Base-by-base conservation (phyloP, 116 monocot genomes). In the Cymodocea nodosa region DNA sequence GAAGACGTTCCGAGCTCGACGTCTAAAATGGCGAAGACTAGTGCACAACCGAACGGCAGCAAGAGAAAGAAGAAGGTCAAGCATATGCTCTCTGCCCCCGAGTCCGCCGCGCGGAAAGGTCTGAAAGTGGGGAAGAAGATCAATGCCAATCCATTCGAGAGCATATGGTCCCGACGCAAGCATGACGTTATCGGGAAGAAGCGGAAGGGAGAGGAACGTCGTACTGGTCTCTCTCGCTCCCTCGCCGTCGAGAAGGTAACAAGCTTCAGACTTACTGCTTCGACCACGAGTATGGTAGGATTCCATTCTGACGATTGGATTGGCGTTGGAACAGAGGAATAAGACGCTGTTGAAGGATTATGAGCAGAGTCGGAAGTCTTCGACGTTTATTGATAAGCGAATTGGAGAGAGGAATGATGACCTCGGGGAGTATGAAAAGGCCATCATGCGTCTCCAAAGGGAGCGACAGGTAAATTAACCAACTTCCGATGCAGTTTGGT, bases 321-420 rank as follows among this genome's bases (percentile, higher is more conserved):
- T 52, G 52, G 22, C 49, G 48, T 37, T 24, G 51, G 44, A 50
- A 50, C 84, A 94, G 90, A 85, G 90, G 78, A 83, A 83, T 70
- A 87, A 88, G 53, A 90, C 90, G 11, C 23, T 97, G 51, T 70
- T 85, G 74, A 82, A 82, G 85, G 90, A 97, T 70, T 97, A 83
- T 25, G 82, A 85, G 64, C 70, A 81, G 69, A 85, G 85, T 60
- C 60, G 62, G 37, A 97, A 97, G 73, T 83, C 90, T 24, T 79
- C 95, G 5, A 61, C 62, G 48, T 97, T 97, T 61, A 37, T 85
- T 12, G 90, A 97, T 65, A 83, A 73, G 65, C 74, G 90, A 50
- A 90, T 90, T 62, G 95, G 95, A 11, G 95, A 97, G 74, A 68
- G 74, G 15, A 81, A 95, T 62, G 83, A 83, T 36, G 74, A 76